Evolutionary conservation across 2,329 filamentous ascomycete species (phyloP).

Genomic region (Verticillium zaregamsianum): DNA sequence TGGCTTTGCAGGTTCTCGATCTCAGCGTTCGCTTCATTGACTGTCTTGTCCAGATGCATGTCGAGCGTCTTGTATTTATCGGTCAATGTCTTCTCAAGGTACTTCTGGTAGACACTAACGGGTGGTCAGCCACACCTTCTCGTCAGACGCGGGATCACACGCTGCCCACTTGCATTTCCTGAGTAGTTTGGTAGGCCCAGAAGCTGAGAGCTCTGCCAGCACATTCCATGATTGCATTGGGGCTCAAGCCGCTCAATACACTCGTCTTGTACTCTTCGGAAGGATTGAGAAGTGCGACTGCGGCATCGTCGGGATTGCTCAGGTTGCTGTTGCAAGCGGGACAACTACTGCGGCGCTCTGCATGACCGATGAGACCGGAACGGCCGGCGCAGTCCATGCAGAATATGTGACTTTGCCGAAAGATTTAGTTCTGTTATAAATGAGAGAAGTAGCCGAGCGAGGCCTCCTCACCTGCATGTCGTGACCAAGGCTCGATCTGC

Average conservation of each 20-base stretch:
- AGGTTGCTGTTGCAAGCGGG: slow-evolving; percentile 72
- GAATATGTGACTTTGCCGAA: slow-evolving; percentile 68
- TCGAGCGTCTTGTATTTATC: slow-evolving; percentile 67
- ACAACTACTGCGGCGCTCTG: slow-evolving; percentile 53
- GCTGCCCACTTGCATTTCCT: slow-evolving; percentile 63
- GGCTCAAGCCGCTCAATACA: slow-evolving; percentile 76
- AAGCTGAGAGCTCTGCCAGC: slow-evolving; percentile 75
- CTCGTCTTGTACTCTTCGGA: slow-evolving; percentile 89
- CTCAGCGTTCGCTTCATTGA: slow-evolving; percentile 71
- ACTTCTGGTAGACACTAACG: slow-evolving; percentile 71
- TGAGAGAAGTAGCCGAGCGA: not conserved
- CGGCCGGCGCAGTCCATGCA: slow-evolving; percentile 69
- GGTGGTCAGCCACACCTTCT: slow-evolving; percentile 3
- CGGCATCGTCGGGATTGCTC: slow-evolving; percentile 68
- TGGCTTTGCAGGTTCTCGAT: slow-evolving; percentile 63
- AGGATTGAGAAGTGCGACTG: slow-evolving; percentile 67
- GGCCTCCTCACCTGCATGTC: slow-evolving; percentile 66
- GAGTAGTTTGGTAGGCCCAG: slow-evolving; percentile 80
- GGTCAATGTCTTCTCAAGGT: slow-evolving; percentile 64
- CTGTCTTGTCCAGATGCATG: slow-evolving; percentile 65
- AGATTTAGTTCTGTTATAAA: not conserved
- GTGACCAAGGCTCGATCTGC: slow-evolving; percentile 74
- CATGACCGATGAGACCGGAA: slow-evolving; percentile 53
- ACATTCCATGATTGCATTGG: slow-evolving; percentile 81
- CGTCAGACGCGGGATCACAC: not conserved